A percentile compares a stretch with the other conserved stretches of the same genome.
Conservation (phyloP, 2,329 filamentous ascomycete genomes). For the Fusarium bulbicola region DNA sequence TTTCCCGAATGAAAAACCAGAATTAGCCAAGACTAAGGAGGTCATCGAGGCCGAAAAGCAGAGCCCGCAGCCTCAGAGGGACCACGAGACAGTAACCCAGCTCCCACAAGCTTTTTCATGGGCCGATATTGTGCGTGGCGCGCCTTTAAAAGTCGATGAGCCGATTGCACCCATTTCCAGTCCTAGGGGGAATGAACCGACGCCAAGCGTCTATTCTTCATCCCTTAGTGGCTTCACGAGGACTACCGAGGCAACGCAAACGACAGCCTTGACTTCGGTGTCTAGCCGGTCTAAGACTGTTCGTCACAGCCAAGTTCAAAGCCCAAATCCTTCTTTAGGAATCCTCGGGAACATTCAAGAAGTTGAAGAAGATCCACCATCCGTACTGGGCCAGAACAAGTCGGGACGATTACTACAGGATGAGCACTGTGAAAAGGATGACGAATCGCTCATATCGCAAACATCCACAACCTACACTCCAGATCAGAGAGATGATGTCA, state of each 20-base stretch:
- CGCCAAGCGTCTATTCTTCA: neutral
- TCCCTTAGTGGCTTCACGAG: neutral
- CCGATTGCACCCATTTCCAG: neutral
- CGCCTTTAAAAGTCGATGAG: neutral
- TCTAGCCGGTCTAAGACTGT: neutral
- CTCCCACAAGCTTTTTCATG: accelerated
- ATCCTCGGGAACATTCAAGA: neutral
- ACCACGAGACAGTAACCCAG: accelerated
- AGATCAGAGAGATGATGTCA: neutral
- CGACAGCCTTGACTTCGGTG: neutral
- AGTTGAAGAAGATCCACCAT: neutral
- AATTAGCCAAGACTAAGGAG: accelerated
- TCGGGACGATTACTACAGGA: accelerated
- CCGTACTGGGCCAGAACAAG: neutral
- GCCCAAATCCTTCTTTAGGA: neutral
- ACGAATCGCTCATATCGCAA: neutral
- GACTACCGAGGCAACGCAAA: neutral
- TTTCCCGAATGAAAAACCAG: neutral
- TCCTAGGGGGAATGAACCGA: accelerated
- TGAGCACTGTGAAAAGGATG: accelerated
- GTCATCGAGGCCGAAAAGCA: accelerated
- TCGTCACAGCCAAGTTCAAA: neutral
- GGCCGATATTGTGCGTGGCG: too few species aligned
- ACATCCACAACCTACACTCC: neutral
- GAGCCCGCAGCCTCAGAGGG: neutral